These are phyloP conservation scores for Tritrichomonas musculus DNA, from an alignment of 208 protist species.

Conservation along the genomic window DNA sequence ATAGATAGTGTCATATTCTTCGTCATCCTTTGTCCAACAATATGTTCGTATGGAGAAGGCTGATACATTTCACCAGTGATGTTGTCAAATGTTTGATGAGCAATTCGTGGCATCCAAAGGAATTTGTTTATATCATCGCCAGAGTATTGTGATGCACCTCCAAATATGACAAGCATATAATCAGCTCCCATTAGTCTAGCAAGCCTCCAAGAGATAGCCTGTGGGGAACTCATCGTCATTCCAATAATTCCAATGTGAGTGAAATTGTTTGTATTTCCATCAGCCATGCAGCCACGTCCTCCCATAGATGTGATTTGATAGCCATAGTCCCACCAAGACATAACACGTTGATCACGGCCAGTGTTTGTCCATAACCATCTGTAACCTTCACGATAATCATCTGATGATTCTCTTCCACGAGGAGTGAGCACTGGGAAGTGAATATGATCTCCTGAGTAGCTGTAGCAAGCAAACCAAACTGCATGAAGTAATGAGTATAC, in stretches of 20 bases:
- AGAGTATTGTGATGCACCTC: conserved; percentile 71
- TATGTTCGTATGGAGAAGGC: too few species aligned
- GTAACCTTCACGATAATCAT: conserved; percentile 92
- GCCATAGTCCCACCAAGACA: conserved; percentile 94
- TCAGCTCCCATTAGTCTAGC: conserved; percentile 80
- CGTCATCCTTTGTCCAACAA: not conserved
- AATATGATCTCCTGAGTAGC: conserved; percentile 71
- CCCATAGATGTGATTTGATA: conserved; percentile 92
- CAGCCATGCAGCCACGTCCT: conserved; percentile 80
- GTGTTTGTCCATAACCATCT: conserved; percentile 87
- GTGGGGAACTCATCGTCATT: conserved; percentile 62
- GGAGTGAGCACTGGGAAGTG: conserved; percentile 50
- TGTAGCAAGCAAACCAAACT: conserved; percentile 68
- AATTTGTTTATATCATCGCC: conserved; percentile 92
- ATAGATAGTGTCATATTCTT: not conserved
- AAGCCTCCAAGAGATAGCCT: conserved; percentile 67
- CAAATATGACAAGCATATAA: conserved; percentile 89
- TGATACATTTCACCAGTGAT: not conserved
- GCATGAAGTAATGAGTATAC: conserved; percentile 67
- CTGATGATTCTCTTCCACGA: conserved; percentile 69
- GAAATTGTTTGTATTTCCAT: conserved; percentile 98
- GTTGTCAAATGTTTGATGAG: not conserved
- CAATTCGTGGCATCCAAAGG: conserved; percentile 71
- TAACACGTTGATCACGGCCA: conserved; percentile 56
- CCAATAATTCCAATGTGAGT: conserved; percentile 91